Conservation (phyloP, 2,329 filamentous ascomycete species). For the Colletotrichum chrysophilum region DNA sequence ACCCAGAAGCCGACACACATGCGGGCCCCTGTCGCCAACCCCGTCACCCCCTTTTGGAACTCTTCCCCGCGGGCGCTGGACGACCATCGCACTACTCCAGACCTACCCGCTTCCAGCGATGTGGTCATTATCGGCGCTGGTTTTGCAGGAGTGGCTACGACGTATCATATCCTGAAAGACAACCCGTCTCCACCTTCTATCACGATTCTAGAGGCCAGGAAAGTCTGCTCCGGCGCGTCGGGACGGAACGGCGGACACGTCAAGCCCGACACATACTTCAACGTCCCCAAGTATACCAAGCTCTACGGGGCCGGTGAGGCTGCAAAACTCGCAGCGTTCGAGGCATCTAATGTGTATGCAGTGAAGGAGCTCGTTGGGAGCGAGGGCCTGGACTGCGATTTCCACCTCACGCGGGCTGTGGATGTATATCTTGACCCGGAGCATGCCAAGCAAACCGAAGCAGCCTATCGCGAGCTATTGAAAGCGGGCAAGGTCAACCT, state of each 20-base stretch:
- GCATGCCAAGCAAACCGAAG: constrained; percentile 21
- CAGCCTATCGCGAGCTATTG: constrained; percentile 33
- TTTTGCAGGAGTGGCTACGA: background rate
- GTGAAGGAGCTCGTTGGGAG: constrained; percentile 40
- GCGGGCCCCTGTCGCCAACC: background rate
- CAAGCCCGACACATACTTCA: background rate
- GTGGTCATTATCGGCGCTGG: background rate
- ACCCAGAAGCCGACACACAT: background rate
- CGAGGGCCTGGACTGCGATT: constrained; percentile 48
- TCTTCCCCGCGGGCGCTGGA: background rate
- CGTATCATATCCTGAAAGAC: background rate
- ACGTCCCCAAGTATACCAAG: background rate
- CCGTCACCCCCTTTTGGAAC: background rate
- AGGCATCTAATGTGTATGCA: background rate
- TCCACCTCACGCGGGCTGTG: constrained; percentile 43
- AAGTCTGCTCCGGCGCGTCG: background rate
- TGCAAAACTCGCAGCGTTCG: background rate
- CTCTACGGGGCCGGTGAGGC: background rate
- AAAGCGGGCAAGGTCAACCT: constrained; percentile 28
- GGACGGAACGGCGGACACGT: background rate
- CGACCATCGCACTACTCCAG: background rate
- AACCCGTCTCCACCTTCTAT: background rate
- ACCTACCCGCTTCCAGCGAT: background rate
- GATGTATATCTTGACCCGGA: constrained; percentile 40
- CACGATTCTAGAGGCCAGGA: background rate